Conservation (phyloP, 2,329 filamentous ascomycete species). For the Rosellinia necatrix region DNA sequence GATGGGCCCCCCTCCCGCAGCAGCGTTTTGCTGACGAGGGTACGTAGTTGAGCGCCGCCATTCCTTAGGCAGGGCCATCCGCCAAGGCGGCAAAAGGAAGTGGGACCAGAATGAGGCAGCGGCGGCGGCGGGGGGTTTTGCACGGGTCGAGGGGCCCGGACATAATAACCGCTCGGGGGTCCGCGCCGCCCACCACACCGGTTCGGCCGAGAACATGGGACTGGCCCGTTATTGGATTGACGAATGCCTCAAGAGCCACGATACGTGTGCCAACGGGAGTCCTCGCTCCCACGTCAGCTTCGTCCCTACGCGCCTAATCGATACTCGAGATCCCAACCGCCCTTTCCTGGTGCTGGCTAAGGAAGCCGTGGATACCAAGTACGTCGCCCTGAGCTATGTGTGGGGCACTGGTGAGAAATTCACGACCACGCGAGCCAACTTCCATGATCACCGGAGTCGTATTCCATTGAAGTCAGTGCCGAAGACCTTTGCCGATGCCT, state of each 20-base stretch:
- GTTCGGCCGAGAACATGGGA: conserved; percentile 14
- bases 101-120: neutral
- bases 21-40: too few species aligned
- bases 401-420: conserved; percentile 18
- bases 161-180: too few species aligned
- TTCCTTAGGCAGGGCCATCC: too few species aligned
- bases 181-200: too few species aligned
- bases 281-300: neutral
- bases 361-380: neutral
- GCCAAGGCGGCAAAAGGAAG: conserved; percentile 12
- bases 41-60: too few species aligned
- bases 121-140: too few species aligned
- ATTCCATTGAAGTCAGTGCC: conserved; percentile 7
- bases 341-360: conserved; percentile 5
- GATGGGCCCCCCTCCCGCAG: too few species aligned
- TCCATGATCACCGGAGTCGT: neutral
- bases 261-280: conserved; percentile 14
- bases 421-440: conserved; percentile 1
- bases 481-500: neutral
- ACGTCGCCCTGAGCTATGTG: conserved; percentile 24
- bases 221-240: conserved; percentile 18
- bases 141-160: too few species aligned
- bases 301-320: conserved; percentile 16
- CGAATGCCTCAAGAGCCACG: conserved; percentile 20
- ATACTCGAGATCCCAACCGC: conserved; percentile 6